Conservation (phyloP, 129 eudicot genomes). For the Centaurea solstitialis region DNA sequence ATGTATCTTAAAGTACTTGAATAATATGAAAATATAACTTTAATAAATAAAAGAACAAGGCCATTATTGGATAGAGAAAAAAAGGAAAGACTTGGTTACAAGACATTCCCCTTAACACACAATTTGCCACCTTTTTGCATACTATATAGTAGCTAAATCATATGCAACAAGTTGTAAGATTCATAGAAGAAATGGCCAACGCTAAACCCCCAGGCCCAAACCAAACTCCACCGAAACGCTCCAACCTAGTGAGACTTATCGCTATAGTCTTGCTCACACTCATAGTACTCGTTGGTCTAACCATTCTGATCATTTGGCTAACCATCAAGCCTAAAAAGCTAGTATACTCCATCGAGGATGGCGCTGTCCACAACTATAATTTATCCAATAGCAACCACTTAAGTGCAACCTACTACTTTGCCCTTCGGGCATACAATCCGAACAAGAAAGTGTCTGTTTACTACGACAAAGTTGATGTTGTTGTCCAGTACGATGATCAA, state of each 20-base stretch:
- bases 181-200: conserved; percentile 30
- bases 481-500: conserved; percentile 48
- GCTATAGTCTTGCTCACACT: conserved; percentile 55
- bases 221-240: conserved; percentile 25
- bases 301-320: conserved; percentile 68
- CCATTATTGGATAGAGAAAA: conserved; percentile 26
- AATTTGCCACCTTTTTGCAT: conserved; percentile 31
- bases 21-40: background rate
- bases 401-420: conserved; percentile 54
- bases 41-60: background rate
- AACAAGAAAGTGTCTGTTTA: conserved; percentile 60
- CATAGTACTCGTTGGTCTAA: conserved; percentile 62
- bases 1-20: background rate
- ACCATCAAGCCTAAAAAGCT: conserved; percentile 60
- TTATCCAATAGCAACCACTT: conserved; percentile 49
- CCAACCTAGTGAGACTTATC: conserved; percentile 36
- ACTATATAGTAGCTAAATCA: conserved; percentile 33
- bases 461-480: conserved; percentile 64
- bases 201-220: conserved; percentile 22
- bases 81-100: conserved; percentile 31
- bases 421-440: conserved; percentile 72
- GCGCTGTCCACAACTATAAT: conserved; percentile 56
- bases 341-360: conserved; percentile 71
- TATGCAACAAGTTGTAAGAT: conserved; percentile 7
- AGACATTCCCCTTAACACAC: conserved; percentile 42